Conservation (phyloP, 805 yeast species). For the Barnettozyma vustinii region DNA sequence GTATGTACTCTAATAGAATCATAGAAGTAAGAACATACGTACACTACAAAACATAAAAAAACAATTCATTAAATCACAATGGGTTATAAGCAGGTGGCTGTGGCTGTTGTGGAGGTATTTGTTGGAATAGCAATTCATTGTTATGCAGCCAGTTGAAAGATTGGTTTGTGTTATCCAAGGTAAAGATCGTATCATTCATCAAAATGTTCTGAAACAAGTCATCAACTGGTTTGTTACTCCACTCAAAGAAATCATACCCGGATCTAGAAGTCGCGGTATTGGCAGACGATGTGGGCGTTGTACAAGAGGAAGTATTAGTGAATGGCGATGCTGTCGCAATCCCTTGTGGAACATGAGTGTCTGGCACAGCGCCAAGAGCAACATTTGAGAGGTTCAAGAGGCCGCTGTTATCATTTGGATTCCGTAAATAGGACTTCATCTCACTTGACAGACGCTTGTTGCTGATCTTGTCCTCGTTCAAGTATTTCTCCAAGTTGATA, state of each 20-base stretch:
- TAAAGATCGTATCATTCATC: constrained; percentile 9
- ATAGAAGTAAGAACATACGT: background rate
- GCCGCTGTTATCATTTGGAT: constrained; percentile 1
- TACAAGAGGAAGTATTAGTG: background rate
- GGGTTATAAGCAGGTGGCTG: background rate
- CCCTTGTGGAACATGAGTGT: background rate
- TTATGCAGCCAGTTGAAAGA: constrained; percentile 6
- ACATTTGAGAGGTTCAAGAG: background rate
- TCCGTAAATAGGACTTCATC: background rate
- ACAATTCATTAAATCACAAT: background rate
- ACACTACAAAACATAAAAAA: background rate
- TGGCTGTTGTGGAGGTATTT: background rate
- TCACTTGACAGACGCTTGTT: background rate
- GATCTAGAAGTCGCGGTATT: background rate
- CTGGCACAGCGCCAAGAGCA: background rate
- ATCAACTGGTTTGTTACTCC: constrained; percentile 14
- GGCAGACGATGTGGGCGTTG: background rate
- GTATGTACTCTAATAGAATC: constrained; percentile 1
- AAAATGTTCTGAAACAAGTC: constrained; percentile 10
- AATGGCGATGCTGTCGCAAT: background rate
- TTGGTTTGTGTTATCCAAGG: constrained; percentile 6
- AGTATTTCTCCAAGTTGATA: background rate
- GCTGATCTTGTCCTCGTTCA: background rate
- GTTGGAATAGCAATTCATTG: background rate
- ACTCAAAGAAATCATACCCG: constrained; percentile 10